phyloP scores from a whole-genome alignment of 2,329 filamentous ascomycete genomes.

The Plenodomus tracheiphilus region DNA sequence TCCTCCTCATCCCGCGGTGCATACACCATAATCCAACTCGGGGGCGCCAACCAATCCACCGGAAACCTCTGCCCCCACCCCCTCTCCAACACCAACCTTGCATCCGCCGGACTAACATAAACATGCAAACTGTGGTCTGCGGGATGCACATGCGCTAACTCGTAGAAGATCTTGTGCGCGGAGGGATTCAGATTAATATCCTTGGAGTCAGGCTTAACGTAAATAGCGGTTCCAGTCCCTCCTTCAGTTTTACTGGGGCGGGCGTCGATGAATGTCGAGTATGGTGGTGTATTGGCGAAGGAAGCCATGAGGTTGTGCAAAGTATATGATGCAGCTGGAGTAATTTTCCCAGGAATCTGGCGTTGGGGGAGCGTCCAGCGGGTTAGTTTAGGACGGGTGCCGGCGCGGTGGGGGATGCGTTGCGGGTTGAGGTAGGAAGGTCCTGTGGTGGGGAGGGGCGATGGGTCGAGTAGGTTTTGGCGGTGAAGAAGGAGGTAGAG shows the following conservation, averaged over 20 bases:
- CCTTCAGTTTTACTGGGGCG: slow-evolving; percentile 36
- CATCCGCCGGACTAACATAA: slow-evolving; percentile 76
- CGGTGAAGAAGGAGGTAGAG: slow-evolving; percentile 30
- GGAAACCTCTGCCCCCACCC: slow-evolving; percentile 75
- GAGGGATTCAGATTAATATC: slow-evolving; percentile 33
- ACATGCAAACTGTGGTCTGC: slow-evolving; percentile 77
- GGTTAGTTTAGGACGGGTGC: slow-evolving; percentile 22
- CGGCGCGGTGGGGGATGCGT: slow-evolving; percentile 22
- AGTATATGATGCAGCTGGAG: slow-evolving; percentile 16
- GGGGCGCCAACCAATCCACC: slow-evolving; percentile 33
- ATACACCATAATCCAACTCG: slow-evolving; percentile 67
- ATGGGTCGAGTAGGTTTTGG: slow-evolving; percentile 28
- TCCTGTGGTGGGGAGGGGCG: slow-evolving; percentile 27
- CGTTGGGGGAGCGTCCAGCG: slow-evolving; percentile 39
- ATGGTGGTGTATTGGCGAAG: slow-evolving; percentile 22
- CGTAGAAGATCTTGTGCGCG: slow-evolving; percentile 37
- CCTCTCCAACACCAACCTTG: slow-evolving; percentile 68
- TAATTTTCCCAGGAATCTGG: slow-evolving; percentile 26
- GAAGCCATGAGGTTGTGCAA: slow-evolving; percentile 27
- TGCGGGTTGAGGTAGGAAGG: slow-evolving; percentile 27
- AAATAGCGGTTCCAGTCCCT: slow-evolving; percentile 37
- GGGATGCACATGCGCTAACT: slow-evolving; percentile 68
- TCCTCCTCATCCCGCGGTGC: slow-evolving; percentile 73
- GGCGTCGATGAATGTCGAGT: slow-evolving; percentile 22
- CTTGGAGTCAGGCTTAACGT: slow-evolving; percentile 27